Evolutionary conservation across 768 basidiomycete genomes (phyloP), one percentile per base, ranked within the genome.

Genomic region (Tulasnella sp.): DNA sequence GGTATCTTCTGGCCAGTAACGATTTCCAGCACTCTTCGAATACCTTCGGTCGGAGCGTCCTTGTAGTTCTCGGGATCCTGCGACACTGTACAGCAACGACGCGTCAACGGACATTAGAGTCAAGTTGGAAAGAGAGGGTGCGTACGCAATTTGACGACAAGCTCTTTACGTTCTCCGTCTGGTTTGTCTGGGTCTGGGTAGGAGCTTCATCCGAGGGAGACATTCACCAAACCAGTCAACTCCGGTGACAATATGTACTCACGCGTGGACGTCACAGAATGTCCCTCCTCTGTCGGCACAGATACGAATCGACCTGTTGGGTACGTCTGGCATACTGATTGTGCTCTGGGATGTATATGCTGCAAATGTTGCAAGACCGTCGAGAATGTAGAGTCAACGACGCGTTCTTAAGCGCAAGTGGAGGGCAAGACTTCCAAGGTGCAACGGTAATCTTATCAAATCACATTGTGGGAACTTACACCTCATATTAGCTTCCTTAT

Each of bases 11-110:
- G 79, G 1, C 90, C 90, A 0, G 89, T 90, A 0, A 90, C 87
- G 8, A 83, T 83, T 80, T 97, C 94, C 4, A 98, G 79, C 1
- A 96, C 86, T 17, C 96, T 84, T 9, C 96, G 84, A 74, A 95
- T 94, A 0, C 94, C 95, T 79, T 98, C 95, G 0, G 94, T 96
- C 0, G 96, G 95, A 0, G 95, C 95, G 82, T 98, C 95, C 2
- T 81, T 80, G 80, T 98, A 98, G 78, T 95, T 94, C 19, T 81
- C 83, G 0, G 91, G 87, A 80, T 98, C 95, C 79, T 93, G 90
- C 0, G 94, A 95, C 41, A 98, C 92, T 94, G 78, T 16, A 19
- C 5, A 44, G 6, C 14, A 22, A 22, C 4, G 26, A 26, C n/a
- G 47, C 16, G 66, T 17, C 19, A n/a, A 67, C 39, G 22, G 34